Evolutionary conservation across 768 basidiomycete genomes (phyloP).

Genomic region (Leucocoprinus leucothites): DNA sequence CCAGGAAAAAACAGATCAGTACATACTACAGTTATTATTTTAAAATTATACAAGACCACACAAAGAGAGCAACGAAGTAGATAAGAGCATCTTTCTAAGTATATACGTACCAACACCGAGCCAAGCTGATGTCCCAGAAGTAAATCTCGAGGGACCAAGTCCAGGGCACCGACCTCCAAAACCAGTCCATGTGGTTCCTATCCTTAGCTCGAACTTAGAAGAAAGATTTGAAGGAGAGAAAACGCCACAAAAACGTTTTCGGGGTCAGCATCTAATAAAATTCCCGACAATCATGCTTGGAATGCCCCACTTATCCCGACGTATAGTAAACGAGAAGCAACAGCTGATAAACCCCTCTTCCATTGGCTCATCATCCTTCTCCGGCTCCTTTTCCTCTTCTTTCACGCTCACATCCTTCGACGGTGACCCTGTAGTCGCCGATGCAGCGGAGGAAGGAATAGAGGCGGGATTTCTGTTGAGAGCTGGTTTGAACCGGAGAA

Average conservation of each 20-base stretch:
- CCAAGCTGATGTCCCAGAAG: too few species aligned
- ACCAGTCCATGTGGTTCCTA: too few species aligned
- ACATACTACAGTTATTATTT: too few species aligned
- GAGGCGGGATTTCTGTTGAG: conserved; percentile 34
- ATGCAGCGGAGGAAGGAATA: conserved; percentile 4
- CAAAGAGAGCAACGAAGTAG: too few species aligned
- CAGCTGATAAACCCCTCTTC: conserved; percentile 83
- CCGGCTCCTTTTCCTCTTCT: conserved; percentile 23
- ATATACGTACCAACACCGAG: too few species aligned
- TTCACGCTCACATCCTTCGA: conserved; percentile 5
- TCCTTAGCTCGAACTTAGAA: too few species aligned
- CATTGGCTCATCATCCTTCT: conserved; percentile 30
- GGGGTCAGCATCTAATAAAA: conserved; percentile 63
- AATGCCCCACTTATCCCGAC: conserved; percentile 81
- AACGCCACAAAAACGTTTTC: not conserved
- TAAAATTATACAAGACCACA: too few species aligned
- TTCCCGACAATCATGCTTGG: conserved; percentile 91
- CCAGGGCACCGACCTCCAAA: too few species aligned
- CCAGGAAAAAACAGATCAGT: too few species aligned
- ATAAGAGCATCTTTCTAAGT: too few species aligned
- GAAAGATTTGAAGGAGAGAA: too few species aligned
- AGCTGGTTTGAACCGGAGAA: conserved; percentile 74
- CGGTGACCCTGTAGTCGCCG: not conserved
- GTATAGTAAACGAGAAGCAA: conserved; percentile 89
- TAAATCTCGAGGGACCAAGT: too few species aligned